These are phyloP conservation scores for Lagenaria siceraria DNA, from an alignment of 306 rosid species.

Conservation along the genomic window DNA sequence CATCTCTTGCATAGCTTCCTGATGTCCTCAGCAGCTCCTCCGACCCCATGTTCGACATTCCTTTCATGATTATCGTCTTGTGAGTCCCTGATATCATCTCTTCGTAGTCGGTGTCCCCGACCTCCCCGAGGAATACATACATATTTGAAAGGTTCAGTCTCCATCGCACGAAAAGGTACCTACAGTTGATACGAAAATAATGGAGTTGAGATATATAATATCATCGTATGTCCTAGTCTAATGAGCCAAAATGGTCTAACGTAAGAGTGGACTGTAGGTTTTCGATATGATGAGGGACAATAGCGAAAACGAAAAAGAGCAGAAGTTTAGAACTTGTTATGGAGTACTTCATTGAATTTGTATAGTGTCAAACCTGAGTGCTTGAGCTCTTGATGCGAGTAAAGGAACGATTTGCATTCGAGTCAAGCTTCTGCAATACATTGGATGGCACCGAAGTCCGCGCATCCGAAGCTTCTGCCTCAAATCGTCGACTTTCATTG, in stretches of 20 bases:
- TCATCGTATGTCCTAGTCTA: not conserved
- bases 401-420: slow-evolving; percentile 52
- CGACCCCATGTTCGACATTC: slow-evolving; percentile 39
- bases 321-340: not conserved
- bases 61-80: slow-evolving; percentile 67
- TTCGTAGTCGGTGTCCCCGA: slow-evolving; percentile 75
- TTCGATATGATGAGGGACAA: too few relatives aligned
- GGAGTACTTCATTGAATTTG: not conserved
- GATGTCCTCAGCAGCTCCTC: slow-evolving; percentile 52
- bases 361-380: slow-evolving; percentile 39
- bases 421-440: slow-evolving; percentile 49
- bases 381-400: slow-evolving; percentile 66
- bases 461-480: slow-evolving; percentile 68
- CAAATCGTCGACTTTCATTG: slow-evolving; percentile 47
- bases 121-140: slow-evolving; percentile 73
- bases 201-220: not conserved
- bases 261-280: not conserved
- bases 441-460: slow-evolving; percentile 64
- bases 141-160: slow-evolving; percentile 67
- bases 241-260: not conserved
- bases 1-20: slow-evolving; percentile 65
- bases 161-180: slow-evolving; percentile 91
- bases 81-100: slow-evolving; percentile 88
- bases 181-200: slow-evolving; percentile 4
- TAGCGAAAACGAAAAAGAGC: not conserved